Percentiles rank a stretch among this genome's conserved stretches.
phyloP scores from a whole-genome alignment of 768 basidiomycete species.

The Xanthoconium stramineum region DNA sequence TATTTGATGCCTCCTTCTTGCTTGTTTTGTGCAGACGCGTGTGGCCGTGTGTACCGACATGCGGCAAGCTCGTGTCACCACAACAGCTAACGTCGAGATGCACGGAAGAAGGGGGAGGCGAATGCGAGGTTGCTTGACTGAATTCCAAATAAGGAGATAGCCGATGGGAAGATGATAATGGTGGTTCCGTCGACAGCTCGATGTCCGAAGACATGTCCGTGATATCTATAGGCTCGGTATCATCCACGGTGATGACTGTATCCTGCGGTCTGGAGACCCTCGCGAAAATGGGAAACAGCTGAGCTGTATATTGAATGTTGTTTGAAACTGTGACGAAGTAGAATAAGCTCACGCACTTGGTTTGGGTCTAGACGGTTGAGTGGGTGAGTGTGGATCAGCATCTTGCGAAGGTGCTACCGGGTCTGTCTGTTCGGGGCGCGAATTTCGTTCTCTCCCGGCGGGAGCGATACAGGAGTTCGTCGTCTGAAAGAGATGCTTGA shows the following conservation, averaged over 20 bases:
- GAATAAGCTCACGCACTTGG: slow-evolving; percentile 20
- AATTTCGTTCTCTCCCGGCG: background rate
- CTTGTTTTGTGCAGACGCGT: background rate
- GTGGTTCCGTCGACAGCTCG: slow-evolving; percentile 14
- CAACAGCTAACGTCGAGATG: background rate
- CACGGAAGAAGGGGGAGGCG: slow-evolving; percentile 2
- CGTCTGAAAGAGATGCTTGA: slow-evolving; percentile 25
- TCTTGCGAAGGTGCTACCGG: background rate
- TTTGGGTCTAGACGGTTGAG: slow-evolving; percentile 3
- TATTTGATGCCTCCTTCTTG: slow-evolving; percentile 1
- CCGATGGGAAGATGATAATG: slow-evolving; percentile 3
- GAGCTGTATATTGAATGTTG: slow-evolving; percentile 13
- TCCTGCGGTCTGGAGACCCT: slow-evolving; percentile 4
- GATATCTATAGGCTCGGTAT: slow-evolving; percentile 18
- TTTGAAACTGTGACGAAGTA: background rate
- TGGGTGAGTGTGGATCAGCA: slow-evolving; percentile 1
- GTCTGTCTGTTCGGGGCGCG: background rate
- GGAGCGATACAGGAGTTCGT: background rate
- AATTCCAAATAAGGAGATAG: slow-evolving; percentile 11
- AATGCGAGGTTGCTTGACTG: slow-evolving; percentile 4
- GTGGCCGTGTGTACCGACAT: background rate
- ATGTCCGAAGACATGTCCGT: slow-evolving; percentile 15
- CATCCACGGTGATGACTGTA: slow-evolving; percentile 13
- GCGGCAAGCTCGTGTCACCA: slow-evolving; percentile 7
- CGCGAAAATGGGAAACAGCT: slow-evolving; percentile 28